Base-by-base conservation (phyloP, 805 yeast species). In the Zygosaccharomyces kombuchaensis region DNA sequence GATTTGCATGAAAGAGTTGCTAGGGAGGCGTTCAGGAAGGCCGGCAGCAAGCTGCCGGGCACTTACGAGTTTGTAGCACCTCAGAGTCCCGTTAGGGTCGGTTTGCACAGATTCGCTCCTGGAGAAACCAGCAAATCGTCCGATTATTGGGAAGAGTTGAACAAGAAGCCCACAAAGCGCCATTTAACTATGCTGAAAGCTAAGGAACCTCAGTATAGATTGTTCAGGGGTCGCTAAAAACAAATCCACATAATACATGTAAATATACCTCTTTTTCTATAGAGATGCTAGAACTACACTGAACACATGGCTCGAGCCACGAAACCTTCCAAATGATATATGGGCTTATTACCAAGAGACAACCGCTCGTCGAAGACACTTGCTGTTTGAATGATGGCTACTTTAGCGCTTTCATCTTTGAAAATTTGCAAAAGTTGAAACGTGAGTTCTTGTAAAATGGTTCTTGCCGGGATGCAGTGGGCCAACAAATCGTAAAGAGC, bases 311-410 rank as follows among this genome's bases (percentile, higher is more conserved):
- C 79, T 60, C 78, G 83, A 0, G 97, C 96, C 14, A 87, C 77
- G 61, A 88, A 93, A 1, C 98, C 99, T 69, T 93, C 99, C 44
- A 93, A 68, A 67, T 93, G 99, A 66, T 87, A 93, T 9, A 93
- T 91, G 31, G 89, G 87, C 65, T 93, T 93, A 48, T 78, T 77
- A 2, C 98, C 99, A 47, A 85, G 68, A 47, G 89, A 79, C 48
- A 93, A 72, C 46, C 99, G 76, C 58, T 93, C 96, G 60, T 93
- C 99, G 57, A 79, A 83, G 1, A 73, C 59, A 2, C 95, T 77
- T 2, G 84, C 83, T 4, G 80, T 67, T 7, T 76, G 76, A 9
- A 85, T 77, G 29, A 87, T 69, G 6, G 65, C 70, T n/a, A 63
- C 49, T 36, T 76, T 74, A 2, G 72, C 61, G 0, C 55, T 48